phyloP scores from a whole-genome alignment of 2,329 filamentous ascomycete species.

The Keithomyces neogunnii region DNA sequence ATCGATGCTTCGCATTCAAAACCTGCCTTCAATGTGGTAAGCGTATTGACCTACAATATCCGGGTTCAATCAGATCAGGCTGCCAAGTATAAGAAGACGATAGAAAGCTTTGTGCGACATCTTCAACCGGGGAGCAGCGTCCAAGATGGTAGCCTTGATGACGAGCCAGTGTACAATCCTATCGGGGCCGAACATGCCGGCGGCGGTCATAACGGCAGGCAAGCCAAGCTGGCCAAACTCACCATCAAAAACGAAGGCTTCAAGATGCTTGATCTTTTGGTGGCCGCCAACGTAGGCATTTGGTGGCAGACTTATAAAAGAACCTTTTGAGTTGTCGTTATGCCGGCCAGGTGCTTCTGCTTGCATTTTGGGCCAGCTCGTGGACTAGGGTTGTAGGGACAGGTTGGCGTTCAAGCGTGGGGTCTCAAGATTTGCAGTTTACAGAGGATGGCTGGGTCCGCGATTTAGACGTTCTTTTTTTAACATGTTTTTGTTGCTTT shows the following conservation, averaged over 20 bases:
- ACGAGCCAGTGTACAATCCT: conserved; percentile 55
- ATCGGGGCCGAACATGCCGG: conserved; percentile 78
- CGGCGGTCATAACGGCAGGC: conserved; percentile 75
- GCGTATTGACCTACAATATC: conserved; percentile 85
- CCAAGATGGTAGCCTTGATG: conserved; percentile 18
- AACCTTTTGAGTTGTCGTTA: conserved; percentile 24
- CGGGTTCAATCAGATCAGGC: conserved; percentile 42
- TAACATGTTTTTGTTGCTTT: not conserved
- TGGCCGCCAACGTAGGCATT: conserved; percentile 83
- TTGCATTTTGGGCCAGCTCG: too few species aligned
- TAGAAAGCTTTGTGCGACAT: conserved; percentile 35
- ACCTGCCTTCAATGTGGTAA: conserved; percentile 37
- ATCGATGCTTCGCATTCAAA: conserved; percentile 13
- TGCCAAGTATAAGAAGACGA: conserved; percentile 21
- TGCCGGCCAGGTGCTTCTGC: too few species aligned
- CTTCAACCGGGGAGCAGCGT: conserved; percentile 21
- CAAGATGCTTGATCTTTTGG: conserved; percentile 90
- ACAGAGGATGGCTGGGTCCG: too few species aligned
- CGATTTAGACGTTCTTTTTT: not conserved
- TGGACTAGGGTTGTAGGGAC: too few species aligned
- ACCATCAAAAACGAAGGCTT: conserved; percentile 83
- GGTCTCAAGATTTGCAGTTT: too few species aligned
- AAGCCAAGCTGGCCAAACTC: conserved; percentile 88
- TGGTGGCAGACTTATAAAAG: conserved; percentile 88
- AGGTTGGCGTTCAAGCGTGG: too few species aligned